phyloP scores from a whole-genome alignment of 768 basidiomycete genomes.

The Lactarius pseudohatsudake region DNA sequence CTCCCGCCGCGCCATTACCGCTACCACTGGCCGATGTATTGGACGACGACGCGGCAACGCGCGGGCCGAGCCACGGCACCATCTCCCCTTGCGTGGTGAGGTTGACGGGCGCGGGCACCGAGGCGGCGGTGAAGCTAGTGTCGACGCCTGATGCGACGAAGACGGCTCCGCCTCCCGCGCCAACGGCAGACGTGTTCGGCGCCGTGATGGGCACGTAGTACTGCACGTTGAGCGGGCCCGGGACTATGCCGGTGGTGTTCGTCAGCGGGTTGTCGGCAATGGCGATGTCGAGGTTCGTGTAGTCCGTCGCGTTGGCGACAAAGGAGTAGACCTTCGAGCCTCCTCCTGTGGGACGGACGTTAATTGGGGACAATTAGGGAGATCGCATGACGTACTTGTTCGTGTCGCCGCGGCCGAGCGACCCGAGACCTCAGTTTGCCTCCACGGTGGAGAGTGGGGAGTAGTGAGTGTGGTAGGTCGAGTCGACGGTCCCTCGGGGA shows the following conservation, averaged over 20 bases:
- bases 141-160: conserved; percentile 34
- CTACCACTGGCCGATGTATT: no score
- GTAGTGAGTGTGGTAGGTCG: no score
- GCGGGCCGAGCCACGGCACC: no score
- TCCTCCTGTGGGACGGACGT: conserved; percentile 27
- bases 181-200: conserved; percentile 40
- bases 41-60: no score
- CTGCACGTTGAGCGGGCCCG: conserved; percentile 46
- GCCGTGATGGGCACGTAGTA: conserved; percentile 43
- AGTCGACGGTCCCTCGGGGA: conserved; percentile 51
- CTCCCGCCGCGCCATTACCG: background rate
- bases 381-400: conserved; percentile 39
- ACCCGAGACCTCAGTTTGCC: conserved; percentile 60
- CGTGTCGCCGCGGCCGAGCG: conserved; percentile 59
- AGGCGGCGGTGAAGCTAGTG: conserved; percentile 34
- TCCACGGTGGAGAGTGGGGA: conserved; percentile 56
- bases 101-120: conserved; percentile 39
- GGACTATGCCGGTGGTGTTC: conserved; percentile 44
- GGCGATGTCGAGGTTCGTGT: conserved; percentile 41
- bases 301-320: conserved; percentile 48
- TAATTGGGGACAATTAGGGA: background rate
- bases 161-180: conserved; percentile 46
- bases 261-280: conserved; percentile 35
- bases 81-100: no score
- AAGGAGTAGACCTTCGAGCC: conserved; percentile 53